phyloP scores from a whole-genome alignment of 768 basidiomycete species.

The Suillus luteus region DNA sequence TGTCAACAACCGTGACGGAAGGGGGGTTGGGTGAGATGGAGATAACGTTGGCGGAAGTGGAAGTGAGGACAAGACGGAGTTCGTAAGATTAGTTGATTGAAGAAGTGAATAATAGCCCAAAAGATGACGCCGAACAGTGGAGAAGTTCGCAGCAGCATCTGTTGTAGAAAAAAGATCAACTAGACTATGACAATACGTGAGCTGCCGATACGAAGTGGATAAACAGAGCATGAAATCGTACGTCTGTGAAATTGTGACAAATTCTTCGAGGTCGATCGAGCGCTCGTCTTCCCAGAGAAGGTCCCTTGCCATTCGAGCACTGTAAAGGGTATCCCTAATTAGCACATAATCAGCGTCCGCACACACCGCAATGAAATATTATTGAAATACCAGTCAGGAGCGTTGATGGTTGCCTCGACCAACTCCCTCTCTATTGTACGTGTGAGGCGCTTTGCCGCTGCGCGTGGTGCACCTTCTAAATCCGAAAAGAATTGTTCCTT shows the following conservation, averaged over 20 bases:
- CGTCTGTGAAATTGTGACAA: slow-evolving; percentile 88
- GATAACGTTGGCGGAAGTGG: slow-evolving; percentile 85
- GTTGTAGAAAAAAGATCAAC: slow-evolving; percentile 84
- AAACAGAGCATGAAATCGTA: slow-evolving; percentile 43
- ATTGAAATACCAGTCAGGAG: slow-evolving; percentile 82
- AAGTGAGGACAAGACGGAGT: slow-evolving; percentile 80
- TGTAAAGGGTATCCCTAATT: slow-evolving; percentile 84
- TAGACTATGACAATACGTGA: slow-evolving; percentile 52
- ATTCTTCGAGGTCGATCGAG: slow-evolving; percentile 77
- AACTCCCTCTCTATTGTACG: slow-evolving; percentile 70
- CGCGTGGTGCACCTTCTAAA: slow-evolving; percentile 66
- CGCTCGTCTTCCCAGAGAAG: slow-evolving; percentile 87
- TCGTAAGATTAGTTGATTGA: slow-evolving; percentile 78
- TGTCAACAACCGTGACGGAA: slow-evolving; percentile 84
- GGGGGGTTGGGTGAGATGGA: slow-evolving; percentile 64
- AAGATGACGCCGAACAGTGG: slow-evolving; percentile 64
- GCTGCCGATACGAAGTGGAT: slow-evolving; percentile 12
- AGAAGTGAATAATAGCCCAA: slow-evolving; percentile 89
- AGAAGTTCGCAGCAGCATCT: slow-evolving; percentile 60
- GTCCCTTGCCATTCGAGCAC: slow-evolving; percentile 90
- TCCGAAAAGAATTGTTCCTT: slow-evolving; percentile 75
- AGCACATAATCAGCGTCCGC: slow-evolving; percentile 23
- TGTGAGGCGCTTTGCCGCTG: slow-evolving; percentile 87
- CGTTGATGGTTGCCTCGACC: slow-evolving; percentile 81
- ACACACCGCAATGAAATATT: slow-evolving; percentile 14